Evolutionary conservation across 139 green algal species (phyloP).

Genomic region (Zygnema cylindricum): DNA sequence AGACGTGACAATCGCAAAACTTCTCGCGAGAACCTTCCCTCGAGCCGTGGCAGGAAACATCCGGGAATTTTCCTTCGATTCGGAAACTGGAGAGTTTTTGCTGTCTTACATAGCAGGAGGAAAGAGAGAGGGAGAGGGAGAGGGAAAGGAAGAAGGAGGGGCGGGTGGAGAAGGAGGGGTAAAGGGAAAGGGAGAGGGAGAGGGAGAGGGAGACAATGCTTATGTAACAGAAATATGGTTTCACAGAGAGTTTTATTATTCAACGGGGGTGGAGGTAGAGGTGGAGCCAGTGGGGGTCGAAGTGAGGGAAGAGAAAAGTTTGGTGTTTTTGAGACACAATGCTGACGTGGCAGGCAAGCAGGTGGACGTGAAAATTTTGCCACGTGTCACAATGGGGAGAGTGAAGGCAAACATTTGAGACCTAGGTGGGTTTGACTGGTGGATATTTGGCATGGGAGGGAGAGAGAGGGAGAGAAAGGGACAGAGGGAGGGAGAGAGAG

Average conservation of each 20-base stretch:
- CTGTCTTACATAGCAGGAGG: neutral
- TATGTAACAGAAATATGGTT: conserved; percentile 7
- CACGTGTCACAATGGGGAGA: no score
- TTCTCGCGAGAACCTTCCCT: conserved; percentile 35
- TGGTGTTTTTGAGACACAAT: neutral
- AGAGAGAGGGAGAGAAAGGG: no score
- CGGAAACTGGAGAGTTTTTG: neutral
- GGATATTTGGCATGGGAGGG: no score
- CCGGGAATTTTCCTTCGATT: neutral
- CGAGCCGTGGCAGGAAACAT: conserved; percentile 22
- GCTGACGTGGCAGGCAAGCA: neutral
- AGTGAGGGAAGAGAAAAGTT: neutral
- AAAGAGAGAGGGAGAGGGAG: neutral
- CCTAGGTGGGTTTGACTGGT: no score
- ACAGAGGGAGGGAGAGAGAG: no score
- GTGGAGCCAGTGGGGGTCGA: neutral
- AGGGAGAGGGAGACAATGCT: neutral
- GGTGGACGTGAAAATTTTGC: no score
- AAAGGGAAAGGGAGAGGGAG: neutral
- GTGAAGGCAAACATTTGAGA: no score
- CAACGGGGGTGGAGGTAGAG: neutral
- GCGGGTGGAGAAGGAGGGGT: neutral
- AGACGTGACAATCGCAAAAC: neutral
- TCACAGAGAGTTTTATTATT: conserved; percentile 1
- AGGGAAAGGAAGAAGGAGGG: neutral